phyloP scores from a whole-genome alignment of 208 protist species.

The Acanthamoeba royreba region DNA sequence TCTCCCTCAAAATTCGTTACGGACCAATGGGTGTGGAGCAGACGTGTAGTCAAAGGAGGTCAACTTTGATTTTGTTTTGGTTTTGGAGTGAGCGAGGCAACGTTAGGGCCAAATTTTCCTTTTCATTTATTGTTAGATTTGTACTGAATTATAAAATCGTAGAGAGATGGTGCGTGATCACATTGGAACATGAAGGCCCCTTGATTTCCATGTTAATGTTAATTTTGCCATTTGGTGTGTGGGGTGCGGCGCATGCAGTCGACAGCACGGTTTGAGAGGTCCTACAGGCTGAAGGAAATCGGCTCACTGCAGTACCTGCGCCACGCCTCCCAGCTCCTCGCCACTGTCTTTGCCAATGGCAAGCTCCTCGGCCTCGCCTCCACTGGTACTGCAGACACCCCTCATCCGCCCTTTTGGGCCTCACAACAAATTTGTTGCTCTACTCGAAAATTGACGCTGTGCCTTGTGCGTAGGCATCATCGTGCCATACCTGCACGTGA shows the following conservation, averaged over 20 bases:
- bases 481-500: slow-evolving; percentile 42
- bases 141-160: background rate
- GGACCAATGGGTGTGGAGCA: background rate
- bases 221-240: background rate
- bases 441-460: too few relatives aligned
- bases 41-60: background rate
- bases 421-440: background rate
- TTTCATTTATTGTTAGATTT: background rate
- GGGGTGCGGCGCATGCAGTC: background rate
- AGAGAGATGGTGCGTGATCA: background rate
- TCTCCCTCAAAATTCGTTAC: background rate
- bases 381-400: background rate
- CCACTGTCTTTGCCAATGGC: slow-evolving; percentile 2
- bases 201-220: background rate
- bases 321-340: background rate
- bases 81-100: background rate
- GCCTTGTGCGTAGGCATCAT: background rate
- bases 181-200: too few relatives aligned
- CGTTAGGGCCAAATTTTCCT: background rate
- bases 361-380: background rate
- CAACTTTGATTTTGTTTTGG: background rate
- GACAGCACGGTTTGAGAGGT: background rate
- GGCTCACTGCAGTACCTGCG: background rate
- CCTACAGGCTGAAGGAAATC: background rate
- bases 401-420: background rate